Percentiles rank a stretch among this genome's conserved stretches.
Evolutionary conservation across 2,329 filamentous ascomycete species (phyloP).

Genomic region (Penicillium palitans): DNA sequence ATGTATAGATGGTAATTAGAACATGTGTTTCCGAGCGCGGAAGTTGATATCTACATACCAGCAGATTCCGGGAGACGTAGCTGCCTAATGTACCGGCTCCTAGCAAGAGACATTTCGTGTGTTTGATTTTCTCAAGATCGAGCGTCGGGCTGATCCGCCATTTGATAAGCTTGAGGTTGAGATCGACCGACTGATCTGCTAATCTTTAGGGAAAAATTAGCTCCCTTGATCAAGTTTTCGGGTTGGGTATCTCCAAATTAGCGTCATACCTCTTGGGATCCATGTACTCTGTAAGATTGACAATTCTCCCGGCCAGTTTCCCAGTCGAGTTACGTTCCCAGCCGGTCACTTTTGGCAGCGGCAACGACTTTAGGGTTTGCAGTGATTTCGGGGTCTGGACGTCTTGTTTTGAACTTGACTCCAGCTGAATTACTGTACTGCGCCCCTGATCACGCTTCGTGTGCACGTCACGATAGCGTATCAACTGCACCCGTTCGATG

Average conservation of each 20-base stretch:
- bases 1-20: constrained; percentile 20
- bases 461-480: constrained; percentile 88
- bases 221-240: background rate
- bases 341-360: constrained; percentile 85
- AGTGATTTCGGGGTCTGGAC: constrained; percentile 30
- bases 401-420: constrained; percentile 34
- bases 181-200: constrained; percentile 90
- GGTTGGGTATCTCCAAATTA: background rate
- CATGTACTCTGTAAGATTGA: constrained; percentile 89
- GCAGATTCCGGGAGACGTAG: constrained; percentile 86
- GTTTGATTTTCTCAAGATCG: constrained; percentile 83
- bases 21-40: background rate
- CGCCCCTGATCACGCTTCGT: constrained; percentile 73
- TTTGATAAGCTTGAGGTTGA: constrained; percentile 98
- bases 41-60: constrained; percentile 48
- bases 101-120: constrained; percentile 83
- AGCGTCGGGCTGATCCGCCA: constrained; percentile 92
- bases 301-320: constrained; percentile 74
- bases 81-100: constrained; percentile 91
- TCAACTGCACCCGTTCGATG: constrained; percentile 72
- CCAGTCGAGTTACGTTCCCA: constrained; percentile 85
- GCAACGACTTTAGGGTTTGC: constrained; percentile 4
- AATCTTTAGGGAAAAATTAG: constrained; percentile 47
- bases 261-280: constrained; percentile 65
- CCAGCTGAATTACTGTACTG: constrained; percentile 73